Evolutionary conservation across 2,329 filamentous ascomycete species (phyloP).

Genomic region (Beauveria sp.): DNA sequence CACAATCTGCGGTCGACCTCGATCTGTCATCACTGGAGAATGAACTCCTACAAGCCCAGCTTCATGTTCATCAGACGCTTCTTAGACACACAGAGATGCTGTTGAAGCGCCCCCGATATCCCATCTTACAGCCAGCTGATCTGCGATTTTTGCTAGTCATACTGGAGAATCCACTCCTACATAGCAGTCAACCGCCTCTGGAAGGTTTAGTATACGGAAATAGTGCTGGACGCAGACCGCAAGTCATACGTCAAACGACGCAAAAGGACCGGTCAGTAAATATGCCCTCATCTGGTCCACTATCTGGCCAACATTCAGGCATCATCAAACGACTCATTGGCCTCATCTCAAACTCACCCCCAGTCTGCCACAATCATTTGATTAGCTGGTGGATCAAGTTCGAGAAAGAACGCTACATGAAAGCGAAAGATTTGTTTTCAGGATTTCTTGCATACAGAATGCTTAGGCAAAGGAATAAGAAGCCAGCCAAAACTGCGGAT

Average conservation of each 20-base stretch:
- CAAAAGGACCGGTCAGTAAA: slow-evolving; percentile 14
- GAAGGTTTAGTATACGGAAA: slow-evolving; percentile 31
- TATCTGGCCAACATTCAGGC: slow-evolving; percentile 65
- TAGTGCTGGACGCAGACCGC: slow-evolving; percentile 13
- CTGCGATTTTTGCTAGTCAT: slow-evolving; percentile 72
- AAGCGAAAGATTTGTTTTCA: slow-evolving; percentile 66
- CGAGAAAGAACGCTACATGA: slow-evolving; percentile 58
- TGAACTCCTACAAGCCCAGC: slow-evolving; percentile 48
- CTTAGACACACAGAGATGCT: slow-evolving; percentile 73
- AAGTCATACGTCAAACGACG: slow-evolving; percentile 12
- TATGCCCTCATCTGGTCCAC: slow-evolving; percentile 30
- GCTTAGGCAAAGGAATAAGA: slow-evolving; percentile 61
- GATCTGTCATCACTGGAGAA: slow-evolving; percentile 39
- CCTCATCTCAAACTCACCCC: slow-evolving; percentile 66
- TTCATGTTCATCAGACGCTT: slow-evolving; percentile 60
- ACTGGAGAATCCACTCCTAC: slow-evolving; percentile 69
- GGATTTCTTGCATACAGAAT: slow-evolving; percentile 78
- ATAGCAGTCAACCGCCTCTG: slow-evolving; percentile 35
- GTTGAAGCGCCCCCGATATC: slow-evolving; percentile 69
- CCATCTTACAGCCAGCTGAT: slow-evolving; percentile 60
- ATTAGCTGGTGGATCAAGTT: slow-evolving; percentile 72
- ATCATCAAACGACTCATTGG: slow-evolving; percentile 82
- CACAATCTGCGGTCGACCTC: slow-evolving; percentile 23
- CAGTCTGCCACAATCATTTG: slow-evolving; percentile 68
- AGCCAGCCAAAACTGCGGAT: slow-evolving; percentile 48